A percentile compares a stretch with the other conserved stretches of the same genome.
These are phyloP conservation scores for Scortechinia acanthostroma DNA, from an alignment of 2,329 filamentous ascomycete genomes.

Conservation along the genomic window DNA sequence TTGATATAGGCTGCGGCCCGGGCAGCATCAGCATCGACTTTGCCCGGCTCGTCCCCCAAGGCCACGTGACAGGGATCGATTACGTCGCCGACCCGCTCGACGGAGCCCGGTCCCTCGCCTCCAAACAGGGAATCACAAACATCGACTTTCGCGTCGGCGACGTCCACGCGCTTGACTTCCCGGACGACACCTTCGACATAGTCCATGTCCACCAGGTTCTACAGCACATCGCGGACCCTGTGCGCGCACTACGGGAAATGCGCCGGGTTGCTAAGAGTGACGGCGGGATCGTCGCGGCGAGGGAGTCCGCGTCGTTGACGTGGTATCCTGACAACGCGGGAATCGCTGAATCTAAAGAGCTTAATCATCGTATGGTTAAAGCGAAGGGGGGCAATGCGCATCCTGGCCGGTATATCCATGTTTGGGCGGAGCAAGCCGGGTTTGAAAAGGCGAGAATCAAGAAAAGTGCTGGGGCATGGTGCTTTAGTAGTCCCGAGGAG, in stretches of 20 bases:
- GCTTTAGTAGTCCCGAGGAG: slow-evolving; percentile 19
- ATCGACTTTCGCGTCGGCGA: slow-evolving; percentile 10
- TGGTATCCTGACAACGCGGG: neutral
- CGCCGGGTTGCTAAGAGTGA: slow-evolving; percentile 39
- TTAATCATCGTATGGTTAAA: neutral
- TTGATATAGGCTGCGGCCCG: slow-evolving; percentile 39
- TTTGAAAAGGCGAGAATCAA: slow-evolving; percentile 13
- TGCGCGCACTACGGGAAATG: slow-evolving; percentile 41
- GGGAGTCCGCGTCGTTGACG: neutral
- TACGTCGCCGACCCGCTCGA: slow-evolving; percentile 18
- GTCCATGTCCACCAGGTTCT: slow-evolving; percentile 51
- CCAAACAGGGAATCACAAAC: slow-evolving; percentile 8
- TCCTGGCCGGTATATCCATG: slow-evolving; percentile 13
- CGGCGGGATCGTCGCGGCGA: slow-evolving; percentile 36
- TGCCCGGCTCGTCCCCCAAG: slow-evolving; percentile 25
- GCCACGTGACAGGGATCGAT: slow-evolving; percentile 29
- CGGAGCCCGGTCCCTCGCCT: slow-evolving; percentile 13
- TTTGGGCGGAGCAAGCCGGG: slow-evolving; percentile 22
- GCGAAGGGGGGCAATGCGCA: neutral
- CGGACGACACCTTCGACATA: slow-evolving; percentile 45
- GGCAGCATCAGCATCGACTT: slow-evolving; percentile 37
- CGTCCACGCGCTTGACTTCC: slow-evolving; percentile 19
- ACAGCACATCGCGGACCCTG: slow-evolving; percentile 42
- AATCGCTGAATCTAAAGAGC: neutral
- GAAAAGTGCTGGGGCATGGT: slow-evolving; percentile 21